Evolutionary conservation across 495 filamentous ascomycete species (phyloP).

Genomic region (Trichoderma erinaceum): DNA sequence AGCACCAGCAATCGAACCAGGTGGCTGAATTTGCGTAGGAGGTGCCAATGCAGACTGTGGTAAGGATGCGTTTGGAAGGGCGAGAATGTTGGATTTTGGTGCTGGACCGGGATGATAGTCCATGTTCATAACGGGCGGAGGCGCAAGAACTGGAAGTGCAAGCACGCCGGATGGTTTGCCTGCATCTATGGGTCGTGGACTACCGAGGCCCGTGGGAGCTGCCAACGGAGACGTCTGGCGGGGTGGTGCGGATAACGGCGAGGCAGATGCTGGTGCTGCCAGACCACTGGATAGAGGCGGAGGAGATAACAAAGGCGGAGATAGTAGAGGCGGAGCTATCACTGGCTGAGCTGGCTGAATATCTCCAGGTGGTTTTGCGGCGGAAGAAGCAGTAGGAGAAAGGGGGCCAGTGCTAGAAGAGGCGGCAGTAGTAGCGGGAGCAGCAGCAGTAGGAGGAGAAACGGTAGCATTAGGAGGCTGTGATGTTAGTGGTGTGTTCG

Average conservation of each 20-base stretch:
- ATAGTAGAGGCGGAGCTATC: slow-evolving; percentile 20
- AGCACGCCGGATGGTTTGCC: slow-evolving; percentile 31
- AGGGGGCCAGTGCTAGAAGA: not conserved
- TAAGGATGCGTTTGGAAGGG: slow-evolving; percentile 37
- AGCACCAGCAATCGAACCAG: not conserved
- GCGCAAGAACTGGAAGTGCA: slow-evolving; percentile 36
- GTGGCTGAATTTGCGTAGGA: not conserved
- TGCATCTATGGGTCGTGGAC: not conserved
- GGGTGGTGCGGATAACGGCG: not conserved
- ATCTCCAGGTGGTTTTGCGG: slow-evolving; percentile 17
- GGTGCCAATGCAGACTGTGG: slow-evolving; percentile 4
- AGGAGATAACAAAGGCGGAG: slow-evolving; percentile 21
- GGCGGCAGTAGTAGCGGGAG: not conserved
- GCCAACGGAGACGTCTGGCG: slow-evolving; percentile 6
- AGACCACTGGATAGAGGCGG: slow-evolving; percentile 33
- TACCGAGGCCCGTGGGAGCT: not conserved
- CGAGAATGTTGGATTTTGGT: slow-evolving; percentile 35
- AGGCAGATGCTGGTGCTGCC: slow-evolving; percentile 31
- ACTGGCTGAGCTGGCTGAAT: slow-evolving; percentile 14
- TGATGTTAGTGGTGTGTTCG: not conserved
- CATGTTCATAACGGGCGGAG: slow-evolving; percentile 24
- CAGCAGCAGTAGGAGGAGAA: not conserved
- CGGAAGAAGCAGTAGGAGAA: not conserved
- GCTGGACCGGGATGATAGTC: slow-evolving; percentile 18
- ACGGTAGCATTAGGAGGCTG: not conserved